Evolutionary conservation across 805 yeast species (phyloP).

Genomic region (Blastobotrys terrestris): DNA sequence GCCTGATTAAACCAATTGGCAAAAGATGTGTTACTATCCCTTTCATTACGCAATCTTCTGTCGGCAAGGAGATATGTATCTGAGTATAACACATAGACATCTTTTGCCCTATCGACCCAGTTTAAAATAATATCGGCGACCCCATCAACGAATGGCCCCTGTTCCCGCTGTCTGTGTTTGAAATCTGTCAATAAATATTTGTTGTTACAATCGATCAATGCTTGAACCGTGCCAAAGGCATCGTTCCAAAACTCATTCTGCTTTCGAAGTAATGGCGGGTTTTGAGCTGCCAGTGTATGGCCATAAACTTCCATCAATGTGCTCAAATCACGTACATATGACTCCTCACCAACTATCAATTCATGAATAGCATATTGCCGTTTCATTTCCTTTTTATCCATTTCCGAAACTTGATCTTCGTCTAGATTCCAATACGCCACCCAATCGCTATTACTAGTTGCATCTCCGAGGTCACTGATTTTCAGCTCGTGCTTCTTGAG

Average conservation of each 20-base stretch:
- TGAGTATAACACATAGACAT: conserved; percentile 53
- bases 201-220: conserved; percentile 51
- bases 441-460: conserved; percentile 22
- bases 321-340: conserved; percentile 59
- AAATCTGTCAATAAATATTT: conserved; percentile 52
- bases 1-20: conserved; percentile 51
- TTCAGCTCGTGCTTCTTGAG: conserved; percentile 9
- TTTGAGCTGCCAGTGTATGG: conserved; percentile 30
- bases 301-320: conserved; percentile 59
- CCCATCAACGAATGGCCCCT: conserved; percentile 61
- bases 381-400: conserved; percentile 40
- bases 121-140: conserved; percentile 56
- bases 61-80: conserved; percentile 32
- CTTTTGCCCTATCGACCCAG: conserved; percentile 58
- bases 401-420: conserved; percentile 19
- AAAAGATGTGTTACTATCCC: conserved; percentile 37
- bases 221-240: conserved; percentile 52
- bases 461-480: conserved; percentile 16
- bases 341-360: conserved; percentile 62
- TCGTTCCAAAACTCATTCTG: conserved; percentile 52
- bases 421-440: conserved; percentile 23
- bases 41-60: conserved; percentile 40
- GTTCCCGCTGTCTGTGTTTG: conserved; percentile 47
- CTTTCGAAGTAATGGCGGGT: conserved; percentile 41
- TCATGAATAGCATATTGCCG: conserved; percentile 74